Evolutionary conservation across 331 rosid genomes (phyloP), one percentile per base, ranked within the genome.

Genomic region (Malus hybrid): DNA sequence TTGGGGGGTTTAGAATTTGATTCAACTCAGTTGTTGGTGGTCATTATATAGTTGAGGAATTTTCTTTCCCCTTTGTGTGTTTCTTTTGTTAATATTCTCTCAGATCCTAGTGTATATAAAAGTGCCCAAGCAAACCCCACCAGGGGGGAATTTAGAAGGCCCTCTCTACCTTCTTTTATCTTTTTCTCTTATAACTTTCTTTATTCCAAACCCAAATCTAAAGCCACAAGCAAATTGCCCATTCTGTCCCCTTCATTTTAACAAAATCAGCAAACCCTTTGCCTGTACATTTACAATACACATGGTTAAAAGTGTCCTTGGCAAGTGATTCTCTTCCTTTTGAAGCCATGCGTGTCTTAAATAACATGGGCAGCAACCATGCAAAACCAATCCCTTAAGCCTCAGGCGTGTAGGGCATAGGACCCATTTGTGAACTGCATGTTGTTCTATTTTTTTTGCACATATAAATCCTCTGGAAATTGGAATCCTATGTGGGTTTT

Each of bases 201-300:
- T 93, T 87, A 91, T 91, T 93, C 98, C 90, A 83, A 90, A 86
- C 86, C 90, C 88, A 87, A 86, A 81, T 83, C 87, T 82, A 90
- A 91, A 90, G 93, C 85, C 81, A 84, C 61, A 52, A 2, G 18
- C 77, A 64, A 73, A 77, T 79, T 84, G 77, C 46, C 96, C 81
- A 71, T 77, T 84, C 70, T 84, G 67, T 73, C 96, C 93, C 72
- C 70, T 55, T 18, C 28, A 16, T 3, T 33, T 52, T 10, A 68
- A 34, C 65, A 64, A 56, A 36, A 36, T 36, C 44, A 36, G 11
- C 44, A 36, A 36, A 36, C 46, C 46, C 46, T 10, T 39, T 39
- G 46, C 46, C 46, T 39, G 46, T 39, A 39, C 12, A 39, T 39
- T 39, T 39, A 39, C 46, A 39, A 39, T 39, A 39, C 4, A 39